phyloP scores from a whole-genome alignment of 2,329 filamentous ascomycete species.

The Paraphaeosphaeria minitans region DNA sequence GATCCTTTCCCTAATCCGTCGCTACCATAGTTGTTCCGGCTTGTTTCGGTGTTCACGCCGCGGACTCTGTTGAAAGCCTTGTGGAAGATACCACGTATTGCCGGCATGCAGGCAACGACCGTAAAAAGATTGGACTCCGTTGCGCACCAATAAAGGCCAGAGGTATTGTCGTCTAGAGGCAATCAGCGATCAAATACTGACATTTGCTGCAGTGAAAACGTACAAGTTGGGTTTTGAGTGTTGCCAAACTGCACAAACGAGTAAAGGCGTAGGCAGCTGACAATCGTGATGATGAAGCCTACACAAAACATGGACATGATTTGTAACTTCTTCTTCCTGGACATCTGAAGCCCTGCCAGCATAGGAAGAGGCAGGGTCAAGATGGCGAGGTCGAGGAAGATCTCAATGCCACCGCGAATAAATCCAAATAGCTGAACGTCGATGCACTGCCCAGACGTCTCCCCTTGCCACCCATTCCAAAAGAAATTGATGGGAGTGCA shows the following conservation, averaged over 20 bases:
- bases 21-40: conserved; percentile 19
- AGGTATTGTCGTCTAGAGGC: conserved; percentile 30
- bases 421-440: conserved; percentile 48
- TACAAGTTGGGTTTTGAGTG: conserved; percentile 31
- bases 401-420: conserved; percentile 38
- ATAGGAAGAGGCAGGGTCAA: conserved; percentile 30
- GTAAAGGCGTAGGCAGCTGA: conserved; percentile 29
- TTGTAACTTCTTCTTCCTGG: conserved; percentile 31
- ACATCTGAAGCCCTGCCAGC: conserved; percentile 31
- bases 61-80: conserved; percentile 16
- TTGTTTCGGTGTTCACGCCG: conserved; percentile 18
- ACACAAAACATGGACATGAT: conserved; percentile 38
- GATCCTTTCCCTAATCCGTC: conserved; percentile 21
- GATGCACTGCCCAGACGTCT: conserved; percentile 39
- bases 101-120: conserved; percentile 37
- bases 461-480: conserved; percentile 50
- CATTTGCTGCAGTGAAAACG: conserved; percentile 2
- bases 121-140: conserved; percentile 35
- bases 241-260: conserved; percentile 27
- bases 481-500: conserved; percentile 46
- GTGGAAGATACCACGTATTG: conserved; percentile 27
- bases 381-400: conserved; percentile 32
- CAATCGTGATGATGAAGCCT: conserved; percentile 32
- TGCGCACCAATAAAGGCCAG: conserved; percentile 33
- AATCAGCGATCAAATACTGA: conserved; percentile 2